These are phyloP conservation scores for Ensete ventricosum DNA, from an alignment of 176 grass and related monocot species.

Conservation along the genomic window DNA sequence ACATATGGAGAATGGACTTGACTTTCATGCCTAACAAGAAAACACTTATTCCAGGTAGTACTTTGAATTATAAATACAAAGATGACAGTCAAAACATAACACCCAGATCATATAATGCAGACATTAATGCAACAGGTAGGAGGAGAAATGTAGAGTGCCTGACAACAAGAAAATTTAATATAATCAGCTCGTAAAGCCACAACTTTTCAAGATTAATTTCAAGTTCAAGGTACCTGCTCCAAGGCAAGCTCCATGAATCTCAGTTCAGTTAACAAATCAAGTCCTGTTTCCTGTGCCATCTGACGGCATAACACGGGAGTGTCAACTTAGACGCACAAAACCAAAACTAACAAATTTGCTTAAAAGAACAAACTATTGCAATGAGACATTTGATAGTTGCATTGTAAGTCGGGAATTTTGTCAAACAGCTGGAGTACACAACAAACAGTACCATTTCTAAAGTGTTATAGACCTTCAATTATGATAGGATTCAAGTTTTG, in stretches of 20 bases:
- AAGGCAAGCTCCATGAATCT: constrained; percentile 65
- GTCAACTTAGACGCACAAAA: neutral
- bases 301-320: constrained; percentile 7
- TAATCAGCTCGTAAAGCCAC: neutral
- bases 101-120: neutral
- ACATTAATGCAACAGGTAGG: neutral
- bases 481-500: too few relatives aligned
- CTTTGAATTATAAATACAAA: too few relatives aligned
- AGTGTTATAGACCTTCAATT: too few relatives aligned
- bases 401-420: too few relatives aligned
- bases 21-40: too few relatives aligned
- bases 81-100: too few relatives aligned
- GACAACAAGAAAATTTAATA: neutral
- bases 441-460: too few relatives aligned
- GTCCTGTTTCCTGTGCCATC: constrained; percentile 16
- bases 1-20: neutral
- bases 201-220: neutral
- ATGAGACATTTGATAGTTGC: too few relatives aligned
- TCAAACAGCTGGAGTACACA: too few relatives aligned
- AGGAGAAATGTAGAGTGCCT: neutral
- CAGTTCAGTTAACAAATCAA: constrained; percentile 6
- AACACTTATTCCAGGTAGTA: too few relatives aligned
- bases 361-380: too few relatives aligned
- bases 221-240: constrained; percentile 39
- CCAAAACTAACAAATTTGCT: too few relatives aligned